These are phyloP conservation scores for Podaxis sp. DNA, from an alignment of 768 basidiomycete genomes.

Conservation along the genomic window DNA sequence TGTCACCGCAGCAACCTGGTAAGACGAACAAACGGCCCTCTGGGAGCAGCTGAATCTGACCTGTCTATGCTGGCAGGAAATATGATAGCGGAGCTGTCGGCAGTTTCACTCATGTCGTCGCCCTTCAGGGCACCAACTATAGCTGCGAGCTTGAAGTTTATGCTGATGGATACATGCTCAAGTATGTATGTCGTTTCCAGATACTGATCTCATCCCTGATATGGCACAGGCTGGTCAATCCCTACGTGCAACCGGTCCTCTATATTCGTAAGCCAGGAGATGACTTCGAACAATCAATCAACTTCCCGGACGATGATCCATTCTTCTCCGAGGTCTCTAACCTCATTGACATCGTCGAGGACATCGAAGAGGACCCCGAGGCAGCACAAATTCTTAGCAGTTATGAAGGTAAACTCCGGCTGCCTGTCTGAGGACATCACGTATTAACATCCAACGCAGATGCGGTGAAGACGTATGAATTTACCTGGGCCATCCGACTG, in stretches of 20 bases:
- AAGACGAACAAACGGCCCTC: conserved; percentile 16
- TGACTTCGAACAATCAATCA: conserved; percentile 67
- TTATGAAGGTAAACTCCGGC: conserved; percentile 65
- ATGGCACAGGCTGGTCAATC: conserved; percentile 71
- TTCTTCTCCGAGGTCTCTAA: conserved; percentile 94
- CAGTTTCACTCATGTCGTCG: conserved; percentile 85
- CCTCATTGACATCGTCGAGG: conserved; percentile 87
- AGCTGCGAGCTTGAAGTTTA: conserved; percentile 94
- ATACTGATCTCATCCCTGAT: conserved; percentile 1
- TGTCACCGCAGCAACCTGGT: conserved; percentile 92
- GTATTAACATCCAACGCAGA: conserved; percentile 40
- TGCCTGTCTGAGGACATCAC: not conserved
- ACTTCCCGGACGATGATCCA: conserved; percentile 83
- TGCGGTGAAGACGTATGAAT: conserved; percentile 84
- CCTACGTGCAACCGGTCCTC: conserved; percentile 89
- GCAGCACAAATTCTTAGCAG: conserved; percentile 76
- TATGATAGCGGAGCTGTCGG: conserved; percentile 95
- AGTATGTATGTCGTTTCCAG: conserved; percentile 41
- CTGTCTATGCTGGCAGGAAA: conserved; percentile 56
- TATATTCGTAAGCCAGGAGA: conserved; percentile 84
- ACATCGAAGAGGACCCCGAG: conserved; percentile 85
- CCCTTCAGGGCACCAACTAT: conserved; percentile 90
- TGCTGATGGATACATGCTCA: conserved; percentile 89
- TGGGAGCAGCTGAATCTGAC: not conserved
- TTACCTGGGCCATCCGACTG: conserved; percentile 91